phyloP scores from a whole-genome alignment of 345 rosid genomes.

The Cochlearia excelsa region DNA sequence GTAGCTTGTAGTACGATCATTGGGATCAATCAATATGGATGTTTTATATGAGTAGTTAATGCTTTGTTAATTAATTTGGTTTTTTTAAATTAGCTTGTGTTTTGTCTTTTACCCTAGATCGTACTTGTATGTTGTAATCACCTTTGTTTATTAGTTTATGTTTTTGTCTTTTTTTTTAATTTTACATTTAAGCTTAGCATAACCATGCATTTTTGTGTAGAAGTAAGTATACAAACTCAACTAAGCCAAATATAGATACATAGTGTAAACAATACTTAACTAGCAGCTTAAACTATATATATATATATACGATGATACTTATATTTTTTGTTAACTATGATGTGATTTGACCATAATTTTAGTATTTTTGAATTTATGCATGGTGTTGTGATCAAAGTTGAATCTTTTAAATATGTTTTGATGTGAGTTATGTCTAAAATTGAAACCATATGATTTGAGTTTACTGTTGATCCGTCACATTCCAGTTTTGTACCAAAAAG shows the following conservation, averaged over 20 bases:
- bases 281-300: no score
- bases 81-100: constrained; percentile 16
- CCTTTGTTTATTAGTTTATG: constrained; percentile 18
- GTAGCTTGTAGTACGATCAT: constrained; percentile 34
- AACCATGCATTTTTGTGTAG: neutral
- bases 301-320: no score
- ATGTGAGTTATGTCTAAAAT: constrained; percentile 38
- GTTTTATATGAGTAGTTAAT: constrained; percentile 31
- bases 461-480: constrained; percentile 33
- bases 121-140: no score
- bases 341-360: no score
- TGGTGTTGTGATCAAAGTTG: constrained; percentile 31
- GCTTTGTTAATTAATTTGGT: constrained; percentile 16
- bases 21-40: constrained; percentile 39
- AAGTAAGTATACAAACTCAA: constrained; percentile 10
- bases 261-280: no score
- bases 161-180: constrained; percentile 13
- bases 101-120: neutral
- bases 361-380: neutral
- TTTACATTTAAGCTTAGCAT: constrained; percentile 26
- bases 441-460: constrained; percentile 32
- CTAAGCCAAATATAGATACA: neutral
- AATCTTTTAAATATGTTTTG: constrained; percentile 23
- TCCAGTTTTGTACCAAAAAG: constrained; percentile 20
- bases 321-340: no score